Conservation (phyloP, 345 rosid species). For the Pugionium dolabratum region DNA sequence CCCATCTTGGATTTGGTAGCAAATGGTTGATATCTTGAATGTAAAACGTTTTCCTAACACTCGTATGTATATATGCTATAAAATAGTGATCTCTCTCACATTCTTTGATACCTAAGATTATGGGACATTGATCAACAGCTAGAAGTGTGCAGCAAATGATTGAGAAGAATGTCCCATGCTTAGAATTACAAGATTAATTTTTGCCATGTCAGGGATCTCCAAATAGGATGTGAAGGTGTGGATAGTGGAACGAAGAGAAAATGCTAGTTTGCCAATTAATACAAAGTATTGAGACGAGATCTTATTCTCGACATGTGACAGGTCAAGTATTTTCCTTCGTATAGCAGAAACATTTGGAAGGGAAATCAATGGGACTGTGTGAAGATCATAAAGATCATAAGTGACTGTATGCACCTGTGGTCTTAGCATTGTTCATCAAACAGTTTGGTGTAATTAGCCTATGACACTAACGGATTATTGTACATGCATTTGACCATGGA, state of each 20-base stretch:
- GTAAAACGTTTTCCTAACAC: slow-evolving; percentile 19
- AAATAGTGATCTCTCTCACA: neutral
- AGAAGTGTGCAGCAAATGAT: slow-evolving; percentile 68
- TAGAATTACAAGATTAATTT: slow-evolving; percentile 57
- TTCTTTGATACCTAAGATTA: slow-evolving; percentile 36
- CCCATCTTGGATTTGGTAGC: slow-evolving; percentile 18
- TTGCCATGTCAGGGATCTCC: slow-evolving; percentile 75
- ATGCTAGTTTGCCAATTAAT: slow-evolving; percentile 36
- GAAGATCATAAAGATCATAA: slow-evolving; percentile 6
- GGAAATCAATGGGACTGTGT: slow-evolving; percentile 13
- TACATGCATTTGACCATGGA: slow-evolving; percentile 35
- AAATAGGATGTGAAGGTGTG: slow-evolving; percentile 70
- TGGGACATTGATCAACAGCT: slow-evolving; percentile 53
- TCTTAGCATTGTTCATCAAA: slow-evolving; percentile 22
- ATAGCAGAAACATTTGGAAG: slow-evolving; percentile 15
- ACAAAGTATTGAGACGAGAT: neutral
- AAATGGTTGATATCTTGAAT: neutral
- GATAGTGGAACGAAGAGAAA: slow-evolving; percentile 70
- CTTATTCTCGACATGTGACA: slow-evolving; percentile 16
- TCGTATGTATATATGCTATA: neutral
- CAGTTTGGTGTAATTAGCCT: slow-evolving; percentile 25
- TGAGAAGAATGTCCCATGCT: slow-evolving; percentile 57
- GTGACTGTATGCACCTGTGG: slow-evolving; percentile 21
- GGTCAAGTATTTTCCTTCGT: slow-evolving; percentile 8
- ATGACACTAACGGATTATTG: slow-evolving; percentile 29